Percentiles rank a stretch among this genome's conserved stretches.
These are phyloP conservation scores for Neonectria sp. DNA, from an alignment of 2,329 filamentous ascomycete species.

Conservation along the genomic window DNA sequence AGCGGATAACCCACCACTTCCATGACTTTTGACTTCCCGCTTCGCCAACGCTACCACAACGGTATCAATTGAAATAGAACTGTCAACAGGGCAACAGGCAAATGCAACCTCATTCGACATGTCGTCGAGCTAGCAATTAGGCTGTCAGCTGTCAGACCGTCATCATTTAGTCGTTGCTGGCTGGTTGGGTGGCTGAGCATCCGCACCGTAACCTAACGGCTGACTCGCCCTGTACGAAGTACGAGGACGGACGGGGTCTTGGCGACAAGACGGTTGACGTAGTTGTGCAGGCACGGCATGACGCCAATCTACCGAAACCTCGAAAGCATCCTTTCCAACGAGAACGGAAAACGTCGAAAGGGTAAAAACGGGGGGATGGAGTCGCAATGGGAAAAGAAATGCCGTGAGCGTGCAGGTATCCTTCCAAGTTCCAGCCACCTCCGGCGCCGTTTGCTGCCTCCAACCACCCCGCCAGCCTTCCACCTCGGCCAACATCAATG, in stretches of 20 bases:
- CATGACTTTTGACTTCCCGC: not conserved
- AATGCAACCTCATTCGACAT: not conserved
- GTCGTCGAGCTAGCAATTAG: not conserved
- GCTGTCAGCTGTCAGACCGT: slow-evolving; percentile 3
- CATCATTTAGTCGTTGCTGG: slow-evolving; percentile 12
- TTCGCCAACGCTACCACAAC: not conserved
- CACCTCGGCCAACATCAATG: not conserved
- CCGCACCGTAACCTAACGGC: slow-evolving; percentile 13
- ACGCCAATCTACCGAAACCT: not conserved
- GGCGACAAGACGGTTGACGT: slow-evolving; percentile 7
- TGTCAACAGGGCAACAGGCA: slow-evolving; percentile 2
- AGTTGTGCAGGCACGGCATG: slow-evolving; percentile 4
- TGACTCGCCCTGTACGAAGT: slow-evolving; percentile 3
- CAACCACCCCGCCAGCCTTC: slow-evolving; percentile 27
- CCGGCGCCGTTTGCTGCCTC: slow-evolving; percentile 3
- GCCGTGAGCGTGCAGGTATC: slow-evolving; percentile 18
- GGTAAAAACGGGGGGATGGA: not conserved
- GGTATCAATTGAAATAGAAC: slow-evolving; percentile 12
- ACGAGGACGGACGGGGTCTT: slow-evolving; percentile 5
- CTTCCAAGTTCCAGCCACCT: slow-evolving; percentile 23
- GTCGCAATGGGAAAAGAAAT: not conserved
- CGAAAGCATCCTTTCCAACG: not conserved
- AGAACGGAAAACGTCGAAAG: not conserved
- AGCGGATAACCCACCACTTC: not conserved
- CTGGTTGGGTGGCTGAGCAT: slow-evolving; percentile 16